phyloP scores from a whole-genome alignment of 495 filamentous ascomycete species.

The Halenospora varia region DNA sequence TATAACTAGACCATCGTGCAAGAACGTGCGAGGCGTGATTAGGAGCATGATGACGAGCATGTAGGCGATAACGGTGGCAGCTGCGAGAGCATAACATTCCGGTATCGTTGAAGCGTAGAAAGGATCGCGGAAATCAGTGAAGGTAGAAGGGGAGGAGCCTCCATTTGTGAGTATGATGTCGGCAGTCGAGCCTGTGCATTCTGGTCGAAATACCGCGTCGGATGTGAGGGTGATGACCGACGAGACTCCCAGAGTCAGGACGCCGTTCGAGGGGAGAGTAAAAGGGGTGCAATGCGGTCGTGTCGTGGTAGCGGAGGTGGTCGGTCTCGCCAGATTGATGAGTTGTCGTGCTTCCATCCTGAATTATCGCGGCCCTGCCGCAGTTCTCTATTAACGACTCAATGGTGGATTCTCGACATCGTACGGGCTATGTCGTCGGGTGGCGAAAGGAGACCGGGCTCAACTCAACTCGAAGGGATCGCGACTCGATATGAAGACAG shows the following conservation, averaged over 20 bases:
- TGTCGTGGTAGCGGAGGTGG: conserved; percentile 1
- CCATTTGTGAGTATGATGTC: conserved; percentile 29
- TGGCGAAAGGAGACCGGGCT: background rate
- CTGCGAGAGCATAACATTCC: conserved; percentile 86
- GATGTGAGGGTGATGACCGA: conserved; percentile 53
- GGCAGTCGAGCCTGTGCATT: conserved; percentile 42
- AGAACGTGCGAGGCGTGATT: conserved; percentile 85
- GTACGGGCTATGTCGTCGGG: background rate
- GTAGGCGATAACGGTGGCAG: conserved; percentile 87
- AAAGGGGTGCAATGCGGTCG: conserved; percentile 53
- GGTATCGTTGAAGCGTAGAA: conserved; percentile 92
- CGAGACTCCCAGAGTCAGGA: conserved; percentile 53
- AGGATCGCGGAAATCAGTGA: conserved; percentile 66
- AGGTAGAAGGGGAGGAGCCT: conserved; percentile 17
- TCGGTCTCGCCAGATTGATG: conserved; percentile 14
- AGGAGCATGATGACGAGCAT: conserved; percentile 92
- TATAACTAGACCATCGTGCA: conserved; percentile 76
- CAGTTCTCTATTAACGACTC: conserved; percentile 5
- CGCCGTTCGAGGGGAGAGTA: conserved; percentile 57
- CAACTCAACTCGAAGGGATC: background rate
- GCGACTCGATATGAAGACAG: background rate
- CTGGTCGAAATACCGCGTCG: conserved; percentile 59
- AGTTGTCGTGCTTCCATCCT: conserved; percentile 22
- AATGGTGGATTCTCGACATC: conserved; percentile 15
- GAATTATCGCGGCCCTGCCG: conserved; percentile 18